Evolutionary conservation across 768 basidiomycete species (phyloP).

Genomic region (Kwoniella europaea): DNA sequence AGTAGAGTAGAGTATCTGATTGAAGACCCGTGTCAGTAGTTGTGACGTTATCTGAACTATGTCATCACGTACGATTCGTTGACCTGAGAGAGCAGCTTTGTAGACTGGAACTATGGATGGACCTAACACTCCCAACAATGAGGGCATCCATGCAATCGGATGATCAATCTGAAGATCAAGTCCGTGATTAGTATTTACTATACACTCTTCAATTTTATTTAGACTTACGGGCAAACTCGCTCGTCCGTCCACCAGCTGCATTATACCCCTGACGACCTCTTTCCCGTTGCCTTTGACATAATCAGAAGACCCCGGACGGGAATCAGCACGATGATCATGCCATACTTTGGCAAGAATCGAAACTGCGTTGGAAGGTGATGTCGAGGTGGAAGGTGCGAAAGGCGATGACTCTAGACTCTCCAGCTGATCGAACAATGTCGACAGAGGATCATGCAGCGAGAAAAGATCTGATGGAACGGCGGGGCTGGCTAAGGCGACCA

Average conservation of each 20-base stretch:
- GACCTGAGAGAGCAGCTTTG: constrained; percentile 45
- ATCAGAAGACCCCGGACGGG: not conserved
- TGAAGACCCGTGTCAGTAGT: not conserved
- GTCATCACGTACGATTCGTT: constrained; percentile 39
- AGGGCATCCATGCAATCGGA: constrained; percentile 47
- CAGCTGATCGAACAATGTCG: constrained; percentile 35
- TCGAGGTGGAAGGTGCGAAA: constrained; percentile 21
- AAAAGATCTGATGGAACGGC: constrained; percentile 30
- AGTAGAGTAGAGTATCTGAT: constrained; percentile 52
- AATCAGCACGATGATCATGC: constrained; percentile 21
- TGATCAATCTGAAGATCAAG: constrained; percentile 31
- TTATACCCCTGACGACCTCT: constrained; percentile 12
- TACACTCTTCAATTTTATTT: no score
- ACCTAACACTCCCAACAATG: constrained; percentile 43
- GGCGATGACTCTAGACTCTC: constrained; percentile 27
- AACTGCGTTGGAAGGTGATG: constrained; percentile 14
- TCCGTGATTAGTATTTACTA: not conserved
- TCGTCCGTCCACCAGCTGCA: constrained; percentile 17
- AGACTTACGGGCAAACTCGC: constrained; percentile 24
- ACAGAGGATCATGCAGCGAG: constrained; percentile 22
- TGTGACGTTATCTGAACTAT: constrained; percentile 14
- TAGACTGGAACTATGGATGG: constrained; percentile 47
- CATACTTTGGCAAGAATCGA: constrained; percentile 23
- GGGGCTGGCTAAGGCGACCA: not conserved
- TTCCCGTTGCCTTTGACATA: not conserved